Base-by-base conservation (phyloP, 192 early-diverging fungal genomes). In the Hyaloraphidium curvatum region DNA sequence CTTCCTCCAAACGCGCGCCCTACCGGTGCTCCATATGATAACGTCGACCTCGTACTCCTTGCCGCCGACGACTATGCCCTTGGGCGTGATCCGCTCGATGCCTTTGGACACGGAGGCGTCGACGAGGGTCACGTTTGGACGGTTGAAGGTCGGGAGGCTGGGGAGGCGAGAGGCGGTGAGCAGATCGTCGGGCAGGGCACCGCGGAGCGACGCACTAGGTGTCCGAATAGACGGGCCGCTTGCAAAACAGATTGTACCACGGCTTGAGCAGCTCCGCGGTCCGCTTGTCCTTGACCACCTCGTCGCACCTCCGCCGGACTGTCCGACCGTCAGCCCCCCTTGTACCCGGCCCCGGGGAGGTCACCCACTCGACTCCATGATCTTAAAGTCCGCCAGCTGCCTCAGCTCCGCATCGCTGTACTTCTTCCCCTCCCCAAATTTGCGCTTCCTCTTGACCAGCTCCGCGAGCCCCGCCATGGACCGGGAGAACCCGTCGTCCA, bases 171-270 rank as follows among this genome's bases (percentile, higher is more conserved):
- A 37, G n/a, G 9, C 33, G 7, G 33, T 11, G 7, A 11, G 33
- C 7, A 37, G 7, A n/a, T 11, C n/a, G 33, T 37, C 9, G 33
- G 7, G 33, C 7, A n/a, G n/a, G n/a, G 33, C 9, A 37, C 33
- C 9, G n/a, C n/a, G 7, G n/a, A 11, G 33, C 7, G n/a, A 37
- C 33, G n/a, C 7, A 37, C 9, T 11, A n/a, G 9, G n/a, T 7
- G 43, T 48, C 43, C 43, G 43, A 48, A 19, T 48, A 48, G 43
- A 48, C 43, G 5, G 43, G 43, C 7, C 43, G 43, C 19, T 48
- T 48, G 19, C 43, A 48, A 14, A 14, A 48, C 23, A 48, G 23
- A 25, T 48, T 48, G 19, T 48, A 48, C 11, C 23, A 48, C 9
- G 43, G 43, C 43, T 48, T 48, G 7, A 48, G 43, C 5, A 25